A percentile compares a stretch with the other conserved stretches of the same genome.
Conservation (phyloP, 306 rosid species). For the Betula pendula region DNA sequence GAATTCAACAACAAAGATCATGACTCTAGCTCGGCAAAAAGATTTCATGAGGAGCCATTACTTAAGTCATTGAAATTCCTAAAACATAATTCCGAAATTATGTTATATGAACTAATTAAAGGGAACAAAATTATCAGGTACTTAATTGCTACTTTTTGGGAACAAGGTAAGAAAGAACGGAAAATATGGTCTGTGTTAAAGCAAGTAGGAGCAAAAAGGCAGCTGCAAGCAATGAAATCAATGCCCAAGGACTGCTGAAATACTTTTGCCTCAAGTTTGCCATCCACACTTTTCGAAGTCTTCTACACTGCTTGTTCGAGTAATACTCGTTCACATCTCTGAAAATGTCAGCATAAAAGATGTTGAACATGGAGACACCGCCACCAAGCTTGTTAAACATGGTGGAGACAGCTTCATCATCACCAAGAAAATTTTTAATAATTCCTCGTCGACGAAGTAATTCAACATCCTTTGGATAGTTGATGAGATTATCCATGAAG, state of each 20-base stretch:
- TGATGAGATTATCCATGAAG: background rate
- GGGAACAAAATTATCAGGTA: too few species aligned
- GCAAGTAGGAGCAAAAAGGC: too few species aligned
- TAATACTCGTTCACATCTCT: background rate
- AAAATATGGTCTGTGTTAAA: too few species aligned
- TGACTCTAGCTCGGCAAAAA: too few species aligned
- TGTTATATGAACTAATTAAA: too few species aligned
- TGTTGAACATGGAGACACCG: background rate
- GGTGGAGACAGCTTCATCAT: background rate
- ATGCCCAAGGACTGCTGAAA: slow-evolving; percentile 6
- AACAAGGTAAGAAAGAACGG: too few species aligned
- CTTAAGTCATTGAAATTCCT: too few species aligned
- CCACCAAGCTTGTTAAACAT: background rate
- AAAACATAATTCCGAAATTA: too few species aligned
- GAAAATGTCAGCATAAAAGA: background rate
- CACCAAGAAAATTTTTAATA: background rate
- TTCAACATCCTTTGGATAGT: background rate
- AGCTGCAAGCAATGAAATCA: background rate
- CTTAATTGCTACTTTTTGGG: too few species aligned
- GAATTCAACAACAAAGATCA: too few species aligned
- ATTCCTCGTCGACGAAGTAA: background rate
- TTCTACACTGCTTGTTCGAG: background rate
- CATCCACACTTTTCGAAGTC: background rate
- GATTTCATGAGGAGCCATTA: too few species aligned
- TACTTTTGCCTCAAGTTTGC: background rate